Evolutionary conservation across 2,329 filamentous ascomycete species (phyloP), one percentile per base, ranked within the genome.

Genomic region (Chalara sp.): DNA sequence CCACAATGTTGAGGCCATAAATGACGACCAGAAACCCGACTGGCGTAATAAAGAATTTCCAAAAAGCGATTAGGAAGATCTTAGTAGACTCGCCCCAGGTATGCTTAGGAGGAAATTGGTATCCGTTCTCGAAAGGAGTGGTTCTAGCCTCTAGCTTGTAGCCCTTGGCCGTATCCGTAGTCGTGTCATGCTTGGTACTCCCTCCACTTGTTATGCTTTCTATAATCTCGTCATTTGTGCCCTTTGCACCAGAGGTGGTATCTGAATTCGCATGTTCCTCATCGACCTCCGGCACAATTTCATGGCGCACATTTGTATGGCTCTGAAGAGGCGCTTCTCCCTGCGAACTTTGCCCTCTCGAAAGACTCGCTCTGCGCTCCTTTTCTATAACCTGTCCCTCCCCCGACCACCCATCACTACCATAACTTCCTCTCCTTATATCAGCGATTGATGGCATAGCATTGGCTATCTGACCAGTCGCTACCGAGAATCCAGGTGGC

Each of bases 1-100:
- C 90, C 7, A 95, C 80, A 21, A 95, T 79, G 56, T 92, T 91
- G 51, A 93, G 76, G 10, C 85, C 82, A 67, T 95, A 95, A 5
- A 95, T 66, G 2, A 83, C 86, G 40, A 92, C 79, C 49, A 88
- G 71, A 64, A 93, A 89, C 3, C 89, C 89, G 49, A 87, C 68
- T 0, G 86, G 86, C 0, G 88, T 95, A 37, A 79, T 71, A 60
- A 86, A 80, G 71, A 89, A 95, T 48, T 80, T 77, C 80, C 81
- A 84, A 63, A 87, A 88, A 0, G 79, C 76, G 31, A 75, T 70
- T 10, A 83, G 62, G 1, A 77, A 80, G 48, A 82, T 79, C 21
- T 67, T 70, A 1, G 80, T 78, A 1, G 82, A 78, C 51, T 81
- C 77, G 35, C 71, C 75, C 71, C 78, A 80, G 0, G 80, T 69